Conservation (phyloP, 1,284 basidiomycete genomes). For the Coniferiporia sulphurascens region DNA sequence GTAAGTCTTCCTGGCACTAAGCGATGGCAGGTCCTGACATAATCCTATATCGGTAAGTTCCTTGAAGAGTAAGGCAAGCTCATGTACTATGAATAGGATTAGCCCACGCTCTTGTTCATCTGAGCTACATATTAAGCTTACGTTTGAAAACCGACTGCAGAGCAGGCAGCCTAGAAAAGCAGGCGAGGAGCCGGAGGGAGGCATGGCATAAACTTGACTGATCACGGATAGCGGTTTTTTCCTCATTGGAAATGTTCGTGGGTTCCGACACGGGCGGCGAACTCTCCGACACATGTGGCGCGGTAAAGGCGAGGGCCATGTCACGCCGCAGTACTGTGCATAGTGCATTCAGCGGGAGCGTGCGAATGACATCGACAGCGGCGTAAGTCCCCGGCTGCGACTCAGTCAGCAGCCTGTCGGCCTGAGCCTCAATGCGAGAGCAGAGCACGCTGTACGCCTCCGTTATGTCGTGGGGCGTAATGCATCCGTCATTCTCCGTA, state of each 20-base stretch:
- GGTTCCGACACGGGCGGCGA: not conserved
- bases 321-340: constrained; percentile 7
- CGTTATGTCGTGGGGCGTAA: constrained; percentile 7
- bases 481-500: not conserved
- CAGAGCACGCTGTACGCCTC: constrained; percentile 13
- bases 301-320: constrained; percentile 1
- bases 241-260: not conserved
- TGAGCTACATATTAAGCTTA: not conserved
- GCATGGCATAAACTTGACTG: constrained; percentile 11
- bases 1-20: constrained; percentile 12
- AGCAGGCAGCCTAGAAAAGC: constrained; percentile 2
- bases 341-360: not conserved
- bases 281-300: not conserved
- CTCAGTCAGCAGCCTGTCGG: not conserved
- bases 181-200: constrained; percentile 4
- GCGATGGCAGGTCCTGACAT: constrained; percentile 1
- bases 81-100: not conserved
- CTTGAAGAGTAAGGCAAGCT: constrained; percentile 2
- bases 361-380: constrained; percentile 1
- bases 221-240: not conserved
- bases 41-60: constrained; percentile 6
- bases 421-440: constrained; percentile 7
- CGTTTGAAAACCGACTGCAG: constrained; percentile 7
- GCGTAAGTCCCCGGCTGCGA: not conserved
- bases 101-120: not conserved